These are phyloP conservation scores for Solanum commersonii DNA, from an alignment of 257 asterid species.

Conservation along the genomic window DNA sequence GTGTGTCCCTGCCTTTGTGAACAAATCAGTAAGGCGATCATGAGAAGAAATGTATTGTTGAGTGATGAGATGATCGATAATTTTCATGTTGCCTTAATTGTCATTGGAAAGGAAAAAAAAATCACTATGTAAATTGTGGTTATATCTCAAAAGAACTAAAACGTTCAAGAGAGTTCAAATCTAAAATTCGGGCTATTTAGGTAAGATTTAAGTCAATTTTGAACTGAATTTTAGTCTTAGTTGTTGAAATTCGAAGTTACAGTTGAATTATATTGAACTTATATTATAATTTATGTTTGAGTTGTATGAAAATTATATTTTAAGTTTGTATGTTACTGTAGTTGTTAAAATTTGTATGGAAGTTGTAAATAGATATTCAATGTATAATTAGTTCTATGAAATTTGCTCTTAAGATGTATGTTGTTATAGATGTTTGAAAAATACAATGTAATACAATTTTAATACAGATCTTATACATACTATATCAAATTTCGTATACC, in stretches of 20 bases:
- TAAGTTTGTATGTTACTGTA: neutral
- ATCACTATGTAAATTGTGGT: neutral
- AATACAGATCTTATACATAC: neutral
- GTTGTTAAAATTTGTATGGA: neutral
- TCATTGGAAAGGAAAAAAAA: too few relatives aligned
- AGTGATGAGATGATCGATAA: neutral
- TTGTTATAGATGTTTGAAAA: neutral
- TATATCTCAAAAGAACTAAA: neutral
- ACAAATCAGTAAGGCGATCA: neutral
- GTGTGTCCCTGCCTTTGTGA: neutral
- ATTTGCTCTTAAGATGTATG: neutral
- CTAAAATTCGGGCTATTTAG: neutral
- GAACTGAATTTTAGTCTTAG: neutral
- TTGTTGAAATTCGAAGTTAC: neutral
- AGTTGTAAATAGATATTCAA: neutral
- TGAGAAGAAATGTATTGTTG: neutral
- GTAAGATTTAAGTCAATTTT: neutral
- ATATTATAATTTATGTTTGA: neutral
- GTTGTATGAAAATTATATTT: neutral
- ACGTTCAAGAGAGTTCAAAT: neutral
- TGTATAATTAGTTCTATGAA: neutral
- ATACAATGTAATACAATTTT: neutral
- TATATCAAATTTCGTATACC: neutral
- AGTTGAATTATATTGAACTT: neutral
- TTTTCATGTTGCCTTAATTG: neutral